A percentile compares a stretch with the other conserved stretches of the same genome.
These are phyloP conservation scores for Mycena capillaripes DNA, from an alignment of 768 basidiomycete species.

Conservation along the genomic window DNA sequence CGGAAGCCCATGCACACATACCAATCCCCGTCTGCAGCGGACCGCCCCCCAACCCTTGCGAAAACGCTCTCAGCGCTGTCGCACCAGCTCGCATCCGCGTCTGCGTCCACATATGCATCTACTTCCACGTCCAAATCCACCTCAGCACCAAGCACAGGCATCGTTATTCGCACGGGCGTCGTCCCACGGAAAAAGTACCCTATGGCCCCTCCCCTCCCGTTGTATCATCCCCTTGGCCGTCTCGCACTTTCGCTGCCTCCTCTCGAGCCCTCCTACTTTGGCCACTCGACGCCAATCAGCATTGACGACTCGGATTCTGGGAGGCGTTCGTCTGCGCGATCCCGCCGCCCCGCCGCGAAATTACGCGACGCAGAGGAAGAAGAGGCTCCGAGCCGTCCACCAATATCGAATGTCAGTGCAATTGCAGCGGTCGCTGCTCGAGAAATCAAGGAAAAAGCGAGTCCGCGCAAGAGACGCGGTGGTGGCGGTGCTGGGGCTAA, in stretches of 20 bases:
- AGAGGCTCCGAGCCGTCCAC: constrained; percentile 36
- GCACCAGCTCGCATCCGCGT: constrained; percentile 12
- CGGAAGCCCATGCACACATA: constrained; percentile 73
- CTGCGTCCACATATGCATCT: constrained; percentile 28
- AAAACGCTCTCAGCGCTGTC: constrained; percentile 34
- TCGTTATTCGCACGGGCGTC: constrained; percentile 28
- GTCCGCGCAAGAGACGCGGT: constrained; percentile 36
- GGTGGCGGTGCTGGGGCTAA: constrained; percentile 53
- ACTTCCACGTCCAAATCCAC: constrained; percentile 14
- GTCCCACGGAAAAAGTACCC: constrained; percentile 39
- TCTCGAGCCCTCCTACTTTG: constrained; percentile 69
- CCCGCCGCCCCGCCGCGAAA: constrained; percentile 64
- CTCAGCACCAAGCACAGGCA: constrained; percentile 25
- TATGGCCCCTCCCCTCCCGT: constrained; percentile 62
- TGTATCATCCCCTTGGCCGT: constrained; percentile 77
- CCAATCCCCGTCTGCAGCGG: constrained; percentile 64
- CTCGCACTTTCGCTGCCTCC: constrained; percentile 77
- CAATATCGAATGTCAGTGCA: constrained; percentile 31
- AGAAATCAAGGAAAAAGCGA: constrained; percentile 41
- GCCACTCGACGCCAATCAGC: constrained; percentile 64
- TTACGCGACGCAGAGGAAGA: constrained; percentile 62
- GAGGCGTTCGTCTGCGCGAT: constrained; percentile 59
- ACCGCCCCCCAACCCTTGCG: constrained; percentile 28
- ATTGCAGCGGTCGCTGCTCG: constrained; percentile 33
- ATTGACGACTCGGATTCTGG: constrained; percentile 55